Percentiles rank a stretch among this genome's conserved stretches.
Conservation (phyloP, 208 protist genomes). For the Leishmania martiniquensis region DNA sequence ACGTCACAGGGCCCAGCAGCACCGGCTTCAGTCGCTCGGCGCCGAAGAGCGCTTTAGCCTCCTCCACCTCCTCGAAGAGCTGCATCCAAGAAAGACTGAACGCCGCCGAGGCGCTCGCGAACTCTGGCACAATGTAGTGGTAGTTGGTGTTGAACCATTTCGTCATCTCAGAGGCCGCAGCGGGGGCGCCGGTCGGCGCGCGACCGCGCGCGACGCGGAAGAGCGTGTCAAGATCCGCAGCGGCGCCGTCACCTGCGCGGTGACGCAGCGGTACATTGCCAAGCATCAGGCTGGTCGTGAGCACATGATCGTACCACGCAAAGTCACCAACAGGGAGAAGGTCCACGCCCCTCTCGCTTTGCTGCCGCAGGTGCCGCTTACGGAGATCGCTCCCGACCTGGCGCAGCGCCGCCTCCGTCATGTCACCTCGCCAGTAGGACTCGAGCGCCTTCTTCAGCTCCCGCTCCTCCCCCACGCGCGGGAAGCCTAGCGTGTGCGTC, state of each 20-base stretch:
- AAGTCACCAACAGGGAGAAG: slow-evolving; percentile 80
- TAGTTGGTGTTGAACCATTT: slow-evolving; percentile 96
- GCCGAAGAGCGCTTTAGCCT: slow-evolving; percentile 50
- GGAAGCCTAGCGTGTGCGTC: slow-evolving; percentile 80
- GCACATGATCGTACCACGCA: slow-evolving; percentile 83
- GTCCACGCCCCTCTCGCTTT: slow-evolving; percentile 51
- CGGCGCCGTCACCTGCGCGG: slow-evolving; percentile 12
- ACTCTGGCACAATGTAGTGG: slow-evolving; percentile 93
- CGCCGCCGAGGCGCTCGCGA: slow-evolving; percentile 43
- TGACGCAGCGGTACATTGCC: slow-evolving; percentile 80
- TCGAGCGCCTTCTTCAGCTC: slow-evolving; percentile 55
- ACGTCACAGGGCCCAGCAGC: slow-evolving; percentile 84
- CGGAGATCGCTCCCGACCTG: slow-evolving; percentile 40
- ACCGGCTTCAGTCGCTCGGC: slow-evolving; percentile 61
- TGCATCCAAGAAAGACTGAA: slow-evolving; percentile 47
- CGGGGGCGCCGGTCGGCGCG: slow-evolving; percentile 47
- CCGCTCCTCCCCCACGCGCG: slow-evolving; percentile 74
- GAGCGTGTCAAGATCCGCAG: slow-evolving; percentile 68
- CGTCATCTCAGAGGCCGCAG: slow-evolving; percentile 85
- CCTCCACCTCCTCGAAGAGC: slow-evolving; percentile 61
- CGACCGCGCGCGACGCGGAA: slow-evolving; percentile 90
- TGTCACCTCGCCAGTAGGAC: slow-evolving; percentile 80
- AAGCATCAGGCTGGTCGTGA: slow-evolving; percentile 72
- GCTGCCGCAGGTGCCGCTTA: slow-evolving; percentile 47
- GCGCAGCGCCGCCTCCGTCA: slow-evolving; percentile 47